Evolutionary conservation across 495 filamentous ascomycete species (phyloP).

Genomic region (Penicillium fimorum): DNA sequence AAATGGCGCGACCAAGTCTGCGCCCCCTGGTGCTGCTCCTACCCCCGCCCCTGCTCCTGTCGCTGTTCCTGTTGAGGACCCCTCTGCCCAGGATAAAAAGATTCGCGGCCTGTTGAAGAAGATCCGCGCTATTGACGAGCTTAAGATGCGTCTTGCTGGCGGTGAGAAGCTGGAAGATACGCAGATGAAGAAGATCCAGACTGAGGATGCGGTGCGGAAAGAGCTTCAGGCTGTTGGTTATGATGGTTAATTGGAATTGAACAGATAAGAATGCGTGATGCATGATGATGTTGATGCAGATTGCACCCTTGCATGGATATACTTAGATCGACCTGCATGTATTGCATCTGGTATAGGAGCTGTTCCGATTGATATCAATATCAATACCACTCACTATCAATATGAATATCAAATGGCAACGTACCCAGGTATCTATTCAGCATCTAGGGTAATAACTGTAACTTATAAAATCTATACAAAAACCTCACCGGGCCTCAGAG

Average conservation of each 20-base stretch:
- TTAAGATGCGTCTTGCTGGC: slow-evolving; percentile 90
- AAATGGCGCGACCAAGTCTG: slow-evolving; percentile 18
- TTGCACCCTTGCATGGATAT: slow-evolving; percentile 9
- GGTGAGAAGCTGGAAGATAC: slow-evolving; percentile 98
- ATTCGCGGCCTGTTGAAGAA: slow-evolving; percentile 90
- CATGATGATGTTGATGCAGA: slow-evolving; percentile 4
- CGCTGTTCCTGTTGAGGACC: slow-evolving; percentile 28
- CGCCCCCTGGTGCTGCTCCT: slow-evolving; percentile 12
- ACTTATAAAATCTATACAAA: neutral
- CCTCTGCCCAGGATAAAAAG: slow-evolving; percentile 75
- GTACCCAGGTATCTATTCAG: no score
- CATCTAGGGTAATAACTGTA: no score
- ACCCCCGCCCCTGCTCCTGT: slow-evolving; percentile 25
- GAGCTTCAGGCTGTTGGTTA: slow-evolving; percentile 70
- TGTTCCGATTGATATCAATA: slow-evolving; percentile 7
- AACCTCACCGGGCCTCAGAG: neutral
- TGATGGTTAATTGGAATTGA: slow-evolving; percentile 34
- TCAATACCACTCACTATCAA: slow-evolving; percentile 7
- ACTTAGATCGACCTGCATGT: slow-evolving; percentile 12
- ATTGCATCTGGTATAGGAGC: slow-evolving; percentile 10
- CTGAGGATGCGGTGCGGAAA: slow-evolving; percentile 75
- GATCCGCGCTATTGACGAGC: slow-evolving; percentile 92
- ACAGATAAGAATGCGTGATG: slow-evolving; percentile 1
- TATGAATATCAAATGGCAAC: neutral
- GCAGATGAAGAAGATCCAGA: slow-evolving; percentile 96